Base-by-base conservation (phyloP, 1,284 basidiomycete species). In the Rhodotorula sp. region DNA sequence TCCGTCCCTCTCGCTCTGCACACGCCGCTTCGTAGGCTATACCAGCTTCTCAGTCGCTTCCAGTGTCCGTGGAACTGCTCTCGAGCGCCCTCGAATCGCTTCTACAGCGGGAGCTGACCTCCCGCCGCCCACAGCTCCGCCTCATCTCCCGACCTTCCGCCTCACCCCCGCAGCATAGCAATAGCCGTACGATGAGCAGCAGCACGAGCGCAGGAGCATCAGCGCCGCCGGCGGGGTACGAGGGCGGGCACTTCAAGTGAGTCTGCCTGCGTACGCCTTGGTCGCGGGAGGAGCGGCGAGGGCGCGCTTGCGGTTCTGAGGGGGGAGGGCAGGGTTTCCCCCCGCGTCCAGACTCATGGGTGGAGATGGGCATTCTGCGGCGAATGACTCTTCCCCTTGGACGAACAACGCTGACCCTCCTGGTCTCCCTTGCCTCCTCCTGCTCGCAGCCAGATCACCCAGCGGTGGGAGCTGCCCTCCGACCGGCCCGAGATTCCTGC, bases 391-490 rank as follows among this genome's bases (percentile, higher is more conserved):
- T n/a, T n/a, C n/a, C n/a, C n/a, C n/a, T n/a, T n/a, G n/a, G n/a
- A n/a, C n/a, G n/a, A n/a, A n/a, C 44, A 4, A 19, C 27, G 27
- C 27, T 51, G 48, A 51, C 17, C 34, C 9, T 32, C 1, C 5
- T n/a, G 34, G 32, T n/a, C 36, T 44, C 10, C 27, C 32, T 36
- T 9, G 15, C 36, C 39, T 13, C 22, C 32, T 32, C 36, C n/a
- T n/a, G n/a, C n/a, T 21, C 32, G 1, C 63, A 72, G 70, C 66
- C 58, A 56, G 9, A 72, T 72, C 44, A 72, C 70, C 3, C 64
- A 72, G 46, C 44, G 61, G 7, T 72, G 70, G 70, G 67, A 68
- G 34, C 41, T 37, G 3, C 51, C 57, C 1, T 44, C 37, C 4
- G 61, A 68, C 32, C 59, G 64, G 3, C 44, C 58, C 17, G 66